A percentile compares a stretch with the other conserved stretches of the same genome.
These are phyloP conservation scores for Chondrostereum purpureum DNA, from an alignment of 1,284 basidiomycete species.

Conservation along the genomic window DNA sequence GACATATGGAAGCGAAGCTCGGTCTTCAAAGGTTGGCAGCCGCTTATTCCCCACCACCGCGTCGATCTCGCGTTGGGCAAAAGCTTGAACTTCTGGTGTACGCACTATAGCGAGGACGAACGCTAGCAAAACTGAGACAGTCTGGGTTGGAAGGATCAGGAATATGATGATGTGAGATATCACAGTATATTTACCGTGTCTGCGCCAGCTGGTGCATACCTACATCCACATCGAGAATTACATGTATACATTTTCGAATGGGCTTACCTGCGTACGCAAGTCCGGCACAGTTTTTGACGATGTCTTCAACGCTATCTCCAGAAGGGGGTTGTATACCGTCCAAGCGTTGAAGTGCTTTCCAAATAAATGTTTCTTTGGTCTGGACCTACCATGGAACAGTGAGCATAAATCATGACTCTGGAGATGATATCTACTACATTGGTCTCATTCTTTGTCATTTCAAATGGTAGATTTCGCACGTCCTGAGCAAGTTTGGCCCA, in stretches of 20 bases:
- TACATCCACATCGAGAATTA: conserved; percentile 12
- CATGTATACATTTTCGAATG: too few relatives aligned
- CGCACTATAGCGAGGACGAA: neutral
- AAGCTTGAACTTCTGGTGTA: conserved; percentile 3
- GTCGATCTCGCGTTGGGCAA: conserved; percentile 12
- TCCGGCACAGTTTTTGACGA: neutral
- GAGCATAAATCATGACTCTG: too few relatives aligned
- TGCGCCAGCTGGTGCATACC: conserved; percentile 8
- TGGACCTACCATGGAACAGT: too few relatives aligned
- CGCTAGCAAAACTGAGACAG: neutral
- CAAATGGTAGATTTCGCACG: conserved; percentile 4
- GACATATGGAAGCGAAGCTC: conserved; percentile 10
- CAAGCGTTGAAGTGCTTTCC: neutral
- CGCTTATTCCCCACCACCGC: conserved; percentile 5
- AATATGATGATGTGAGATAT: neutral
- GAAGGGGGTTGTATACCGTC: neutral
- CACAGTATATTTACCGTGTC: conserved; percentile 7
- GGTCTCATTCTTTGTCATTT: conserved; percentile 8
- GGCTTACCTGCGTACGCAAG: conserved; percentile 10
- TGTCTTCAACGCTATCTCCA: neutral
- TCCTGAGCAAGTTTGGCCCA: neutral
- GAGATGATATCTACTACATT: too few relatives aligned
- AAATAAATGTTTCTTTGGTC: too few relatives aligned
- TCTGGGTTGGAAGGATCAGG: neutral
- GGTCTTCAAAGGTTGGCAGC: conserved; percentile 10